These are phyloP conservation scores for Asclepias syriaca DNA, from an alignment of 257 asterid species.

Conservation along the genomic window DNA sequence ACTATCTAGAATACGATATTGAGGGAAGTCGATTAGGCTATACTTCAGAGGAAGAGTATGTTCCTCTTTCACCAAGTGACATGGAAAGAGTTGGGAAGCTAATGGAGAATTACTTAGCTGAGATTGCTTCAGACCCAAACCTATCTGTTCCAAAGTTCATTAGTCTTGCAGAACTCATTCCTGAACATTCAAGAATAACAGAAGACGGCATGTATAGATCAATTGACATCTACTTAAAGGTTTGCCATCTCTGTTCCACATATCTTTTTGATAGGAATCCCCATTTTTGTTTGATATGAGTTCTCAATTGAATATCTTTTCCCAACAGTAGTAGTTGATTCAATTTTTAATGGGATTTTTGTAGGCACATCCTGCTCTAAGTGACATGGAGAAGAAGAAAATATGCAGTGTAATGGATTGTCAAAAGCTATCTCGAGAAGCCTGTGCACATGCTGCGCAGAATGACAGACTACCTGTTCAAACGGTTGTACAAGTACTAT, in stretches of 20 bases:
- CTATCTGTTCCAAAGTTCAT: slow-evolving; percentile 49
- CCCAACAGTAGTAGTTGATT: neutral
- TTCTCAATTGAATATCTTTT: neutral
- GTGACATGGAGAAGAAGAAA: slow-evolving; percentile 76
- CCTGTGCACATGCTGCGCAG: slow-evolving; percentile 88
- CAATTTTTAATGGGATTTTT: neutral
- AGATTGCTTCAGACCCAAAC: slow-evolving; percentile 65
- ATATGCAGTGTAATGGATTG: slow-evolving; percentile 88
- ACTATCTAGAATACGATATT: slow-evolving; percentile 49
- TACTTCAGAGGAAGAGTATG: slow-evolving; percentile 32
- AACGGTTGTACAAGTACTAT: slow-evolving; percentile 79
- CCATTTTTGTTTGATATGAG: neutral
- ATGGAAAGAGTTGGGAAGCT: slow-evolving; percentile 50
- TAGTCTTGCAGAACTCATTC: slow-evolving; percentile 57
- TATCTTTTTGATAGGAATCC: neutral
- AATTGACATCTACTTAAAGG: slow-evolving; percentile 85
- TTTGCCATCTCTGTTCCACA: slow-evolving; percentile 11
- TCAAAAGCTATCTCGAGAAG: slow-evolving; percentile 82
- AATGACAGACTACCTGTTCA: slow-evolving; percentile 83
- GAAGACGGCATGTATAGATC: slow-evolving; percentile 90
- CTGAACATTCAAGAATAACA: slow-evolving; percentile 55
- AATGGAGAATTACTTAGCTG: slow-evolving; percentile 68
- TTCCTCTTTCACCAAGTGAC: slow-evolving; percentile 34
- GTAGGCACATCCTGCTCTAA: slow-evolving; percentile 79
- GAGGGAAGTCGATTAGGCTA: slow-evolving; percentile 30